Percentiles rank a stretch among this genome's conserved stretches.
These are phyloP conservation scores for Pyricularia pennisetigena DNA, from an alignment of 2,329 filamentous ascomycete species.

Conservation along the genomic window DNA sequence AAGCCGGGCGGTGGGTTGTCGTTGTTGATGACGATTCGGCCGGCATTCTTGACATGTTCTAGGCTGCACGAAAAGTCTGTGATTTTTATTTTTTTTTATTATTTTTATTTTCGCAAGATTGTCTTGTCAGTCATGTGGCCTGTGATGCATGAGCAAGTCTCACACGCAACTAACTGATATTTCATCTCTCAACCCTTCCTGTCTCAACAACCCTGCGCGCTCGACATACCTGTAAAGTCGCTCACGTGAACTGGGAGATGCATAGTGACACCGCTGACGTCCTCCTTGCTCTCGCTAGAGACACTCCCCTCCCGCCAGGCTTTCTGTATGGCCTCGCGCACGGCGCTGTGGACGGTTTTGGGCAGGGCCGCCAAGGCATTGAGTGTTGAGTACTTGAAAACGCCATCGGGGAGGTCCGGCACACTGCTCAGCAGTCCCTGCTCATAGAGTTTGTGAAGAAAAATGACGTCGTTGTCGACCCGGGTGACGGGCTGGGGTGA, in stretches of 20 bases:
- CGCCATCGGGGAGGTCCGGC: not conserved
- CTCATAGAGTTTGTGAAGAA: not conserved
- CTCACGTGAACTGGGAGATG: slow-evolving; percentile 45
- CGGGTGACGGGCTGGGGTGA: slow-evolving; percentile 22
- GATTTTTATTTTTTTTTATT: not conserved
- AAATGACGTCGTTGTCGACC: not conserved
- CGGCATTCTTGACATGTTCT: slow-evolving; percentile 41
- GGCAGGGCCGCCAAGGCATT: not conserved
- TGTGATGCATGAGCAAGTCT: not conserved
- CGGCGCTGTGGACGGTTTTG: not conserved
- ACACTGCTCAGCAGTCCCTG: not conserved
- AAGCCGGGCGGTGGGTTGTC: slow-evolving; percentile 31
- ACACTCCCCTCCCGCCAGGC: not conserved
- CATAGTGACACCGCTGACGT: not conserved
- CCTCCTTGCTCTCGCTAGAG: not conserved
- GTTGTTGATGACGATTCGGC: slow-evolving; percentile 27
- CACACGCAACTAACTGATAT: too few species aligned
- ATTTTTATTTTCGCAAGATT: too few species aligned
- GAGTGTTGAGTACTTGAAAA: not conserved
- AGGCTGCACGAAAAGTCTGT: slow-evolving; percentile 44
- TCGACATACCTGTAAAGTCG: slow-evolving; percentile 28
- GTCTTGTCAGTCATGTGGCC: not conserved
- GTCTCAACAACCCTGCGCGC: not conserved
- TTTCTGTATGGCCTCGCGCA: not conserved
- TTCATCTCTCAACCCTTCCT: not conserved